These are phyloP conservation scores for Euphorbia schlechtendalii DNA, from an alignment of 441 rosid species.

Conservation along the genomic window DNA sequence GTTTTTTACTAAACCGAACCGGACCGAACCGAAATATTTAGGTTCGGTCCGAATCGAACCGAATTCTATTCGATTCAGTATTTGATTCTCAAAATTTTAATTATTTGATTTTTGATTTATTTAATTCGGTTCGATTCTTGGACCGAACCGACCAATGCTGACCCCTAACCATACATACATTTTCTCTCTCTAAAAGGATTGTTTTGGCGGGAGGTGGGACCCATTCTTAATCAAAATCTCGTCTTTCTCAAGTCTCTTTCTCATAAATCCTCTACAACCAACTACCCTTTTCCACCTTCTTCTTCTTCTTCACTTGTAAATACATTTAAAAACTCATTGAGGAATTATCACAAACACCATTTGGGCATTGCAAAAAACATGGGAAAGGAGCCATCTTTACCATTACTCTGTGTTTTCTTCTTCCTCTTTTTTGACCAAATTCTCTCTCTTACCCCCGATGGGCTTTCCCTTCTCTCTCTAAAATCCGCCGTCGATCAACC, in stretches of 20 bases:
- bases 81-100: too few relatives aligned
- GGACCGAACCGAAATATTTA: too few relatives aligned
- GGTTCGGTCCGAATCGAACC: too few relatives aligned
- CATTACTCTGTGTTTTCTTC: conserved; percentile 15
- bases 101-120: too few relatives aligned
- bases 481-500: conserved; percentile 71
- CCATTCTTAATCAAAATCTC: conserved; percentile 48
- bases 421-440: conserved; percentile 16
- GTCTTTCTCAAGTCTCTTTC: conserved; percentile 43
- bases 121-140: too few relatives aligned
- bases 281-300: conserved; percentile 7
- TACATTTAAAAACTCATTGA: not conserved
- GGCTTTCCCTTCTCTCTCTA: conserved; percentile 74
- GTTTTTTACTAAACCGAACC: too few relatives aligned
- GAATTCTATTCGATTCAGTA: too few relatives aligned
- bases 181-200: not conserved
- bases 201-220: conserved; percentile 39
- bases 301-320: conserved; percentile 12
- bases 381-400: conserved; percentile 16
- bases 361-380: conserved; percentile 5
- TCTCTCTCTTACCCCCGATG: conserved; percentile 67
- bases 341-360: not conserved
- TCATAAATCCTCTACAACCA: conserved; percentile 27
- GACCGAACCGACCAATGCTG: too few relatives aligned
- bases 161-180: too few relatives aligned